Evolutionary conservation across 1,139 yeast genomes (phyloP).

Genomic region (Barnettozyma hawaiiensis): DNA sequence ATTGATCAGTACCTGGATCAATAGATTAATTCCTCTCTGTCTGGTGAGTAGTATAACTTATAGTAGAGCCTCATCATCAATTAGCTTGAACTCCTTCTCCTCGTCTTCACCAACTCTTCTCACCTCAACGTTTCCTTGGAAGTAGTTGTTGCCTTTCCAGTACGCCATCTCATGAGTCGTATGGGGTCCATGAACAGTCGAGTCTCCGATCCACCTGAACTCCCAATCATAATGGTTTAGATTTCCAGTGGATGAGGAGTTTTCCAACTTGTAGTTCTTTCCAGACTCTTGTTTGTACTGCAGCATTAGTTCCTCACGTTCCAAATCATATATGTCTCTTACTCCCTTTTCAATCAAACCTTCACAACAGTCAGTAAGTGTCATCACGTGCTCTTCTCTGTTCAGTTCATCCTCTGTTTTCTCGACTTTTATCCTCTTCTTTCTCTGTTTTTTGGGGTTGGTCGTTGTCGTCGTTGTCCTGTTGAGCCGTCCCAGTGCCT

Average conservation of each 20-base stretch:
- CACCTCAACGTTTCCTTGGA: slow-evolving; percentile 45
- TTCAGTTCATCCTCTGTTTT: slow-evolving; percentile 17
- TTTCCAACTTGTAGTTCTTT: slow-evolving; percentile 7
- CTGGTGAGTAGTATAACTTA: too few relatives aligned
- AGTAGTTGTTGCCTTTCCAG: slow-evolving; percentile 53
- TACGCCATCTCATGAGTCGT: slow-evolving; percentile 48
- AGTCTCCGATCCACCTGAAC: slow-evolving; percentile 52
- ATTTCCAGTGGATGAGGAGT: too few relatives aligned
- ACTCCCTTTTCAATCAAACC: slow-evolving; percentile 38
- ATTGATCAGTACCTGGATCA: slow-evolving; percentile 44
- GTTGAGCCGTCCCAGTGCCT: slow-evolving; percentile 47
- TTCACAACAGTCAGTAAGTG: slow-evolving; percentile 49
- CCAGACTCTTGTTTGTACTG: slow-evolving; percentile 49
- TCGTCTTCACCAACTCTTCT: slow-evolving; percentile 31
- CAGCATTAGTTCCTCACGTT: slow-evolving; percentile 56
- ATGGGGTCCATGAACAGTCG: slow-evolving; percentile 55
- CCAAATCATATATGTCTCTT: slow-evolving; percentile 46
- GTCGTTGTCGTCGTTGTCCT: too few relatives aligned
- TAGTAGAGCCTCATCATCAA: slow-evolving; percentile 3
- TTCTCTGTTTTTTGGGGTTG: slow-evolving; percentile 24
- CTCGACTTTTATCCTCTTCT: slow-evolving; percentile 14
- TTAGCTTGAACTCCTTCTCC: slow-evolving; percentile 25
- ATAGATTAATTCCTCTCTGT: too few relatives aligned
- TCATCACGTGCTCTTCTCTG: slow-evolving; percentile 29
- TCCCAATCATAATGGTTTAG: too few relatives aligned